Evolutionary conservation across 768 basidiomycete genomes (phyloP).

Genomic region (Suillus alpinus): DNA sequence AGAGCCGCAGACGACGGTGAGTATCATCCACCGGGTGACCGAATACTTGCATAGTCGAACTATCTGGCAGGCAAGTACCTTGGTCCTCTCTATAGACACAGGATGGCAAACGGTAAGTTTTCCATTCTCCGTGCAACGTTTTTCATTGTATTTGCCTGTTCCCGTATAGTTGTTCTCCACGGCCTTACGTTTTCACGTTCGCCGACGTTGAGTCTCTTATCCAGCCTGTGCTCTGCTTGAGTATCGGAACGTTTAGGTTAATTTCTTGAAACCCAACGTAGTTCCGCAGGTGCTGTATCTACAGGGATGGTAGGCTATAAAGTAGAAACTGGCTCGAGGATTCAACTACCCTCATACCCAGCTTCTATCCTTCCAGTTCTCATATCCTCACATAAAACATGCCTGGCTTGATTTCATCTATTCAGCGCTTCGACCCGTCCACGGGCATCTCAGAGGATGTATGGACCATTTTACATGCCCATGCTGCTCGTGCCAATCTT

Average conservation of each 20-base stretch:
- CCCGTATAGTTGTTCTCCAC: neutral
- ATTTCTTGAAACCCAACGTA: neutral
- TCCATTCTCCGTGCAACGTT: neutral
- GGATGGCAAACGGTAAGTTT: neutral
- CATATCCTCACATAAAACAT: constrained; percentile 8
- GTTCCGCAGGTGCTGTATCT: neutral
- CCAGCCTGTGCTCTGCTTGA: constrained; percentile 13
- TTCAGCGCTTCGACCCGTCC: constrained; percentile 8
- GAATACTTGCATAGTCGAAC: neutral
- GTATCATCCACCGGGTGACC: neutral
- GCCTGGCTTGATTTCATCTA: constrained; percentile 9
- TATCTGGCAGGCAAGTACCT: neutral
- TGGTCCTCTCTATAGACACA: neutral
- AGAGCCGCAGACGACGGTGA: neutral
- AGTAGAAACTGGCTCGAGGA: neutral
- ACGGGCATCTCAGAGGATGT: constrained; percentile 22
- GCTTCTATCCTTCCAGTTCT: constrained; percentile 16
- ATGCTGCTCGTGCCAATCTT: constrained; percentile 37
- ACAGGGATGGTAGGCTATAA: neutral
- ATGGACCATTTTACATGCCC: constrained; percentile 25
- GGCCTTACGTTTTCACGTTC: neutral
- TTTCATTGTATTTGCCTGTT: neutral
- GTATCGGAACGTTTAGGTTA: constrained; percentile 14
- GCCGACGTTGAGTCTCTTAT: constrained; percentile 7
- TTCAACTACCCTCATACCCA: constrained; percentile 14